phyloP scores from a whole-genome alignment of 2,329 filamentous ascomycete genomes.

The Cladosporium sp. region DNA sequence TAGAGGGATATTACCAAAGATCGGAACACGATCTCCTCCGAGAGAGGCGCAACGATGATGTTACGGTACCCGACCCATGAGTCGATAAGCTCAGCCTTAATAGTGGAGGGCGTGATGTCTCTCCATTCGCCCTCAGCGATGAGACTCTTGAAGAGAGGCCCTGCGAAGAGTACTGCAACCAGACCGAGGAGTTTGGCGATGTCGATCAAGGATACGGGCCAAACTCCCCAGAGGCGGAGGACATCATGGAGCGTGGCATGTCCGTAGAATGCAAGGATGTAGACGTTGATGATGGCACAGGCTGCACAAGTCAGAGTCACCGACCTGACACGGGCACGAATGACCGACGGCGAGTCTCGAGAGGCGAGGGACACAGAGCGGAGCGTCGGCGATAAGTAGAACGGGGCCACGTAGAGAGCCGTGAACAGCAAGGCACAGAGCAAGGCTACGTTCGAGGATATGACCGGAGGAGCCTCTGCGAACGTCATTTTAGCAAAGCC shows the following conservation, averaged over 20 bases:
- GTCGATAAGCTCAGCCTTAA: conserved; percentile 57
- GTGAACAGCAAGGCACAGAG: conserved; percentile 62
- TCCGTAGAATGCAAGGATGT: conserved; percentile 57
- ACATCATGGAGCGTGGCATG: conserved; percentile 50
- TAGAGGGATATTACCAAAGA: conserved; percentile 80
- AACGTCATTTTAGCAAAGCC: conserved; percentile 10
- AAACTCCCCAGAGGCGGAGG: conserved; percentile 72
- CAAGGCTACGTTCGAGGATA: conserved; percentile 26
- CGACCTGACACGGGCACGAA: conserved; percentile 76
- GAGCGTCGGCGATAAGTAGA: conserved; percentile 78
- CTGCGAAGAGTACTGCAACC: conserved; percentile 74
- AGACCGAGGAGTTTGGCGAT: conserved; percentile 58
- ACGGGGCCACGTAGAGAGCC: conserved; percentile 82
- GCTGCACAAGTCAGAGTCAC: conserved; percentile 71
- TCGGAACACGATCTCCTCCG: conserved; percentile 92
- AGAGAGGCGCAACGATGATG: conserved; percentile 76
- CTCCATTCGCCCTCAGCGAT: conserved; percentile 68
- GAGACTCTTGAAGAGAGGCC: conserved; percentile 75
- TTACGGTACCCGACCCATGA: conserved; percentile 86
- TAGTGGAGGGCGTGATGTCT: conserved; percentile 46
- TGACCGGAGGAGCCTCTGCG: conserved; percentile 25
- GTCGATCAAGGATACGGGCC: conserved; percentile 67
- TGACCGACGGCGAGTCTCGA: conserved; percentile 84
- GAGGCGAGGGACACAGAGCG: conserved; percentile 74
- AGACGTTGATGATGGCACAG: conserved; percentile 63